Evolutionary conservation across 2,329 filamentous ascomycete species (phyloP), one percentile per base, ranked within the genome.

Genomic region (Venturiaceae sp.): DNA sequence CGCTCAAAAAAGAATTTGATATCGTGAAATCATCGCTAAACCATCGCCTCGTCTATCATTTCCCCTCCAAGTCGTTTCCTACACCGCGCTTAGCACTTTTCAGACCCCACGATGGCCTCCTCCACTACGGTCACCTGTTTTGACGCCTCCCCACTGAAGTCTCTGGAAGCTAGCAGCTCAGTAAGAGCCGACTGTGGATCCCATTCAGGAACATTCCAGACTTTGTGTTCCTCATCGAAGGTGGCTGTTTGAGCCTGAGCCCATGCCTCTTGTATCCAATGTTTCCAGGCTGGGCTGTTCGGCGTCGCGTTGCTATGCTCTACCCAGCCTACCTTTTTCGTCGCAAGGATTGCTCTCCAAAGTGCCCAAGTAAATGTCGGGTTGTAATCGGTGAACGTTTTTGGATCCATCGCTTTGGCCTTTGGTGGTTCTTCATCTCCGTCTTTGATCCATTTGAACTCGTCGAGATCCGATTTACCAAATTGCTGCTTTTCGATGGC

Each of bases 301-400:
- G 75, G 75, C 3, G 72, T 74, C 5, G 73, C 71, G 8, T 70
- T 66, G n/a, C 69, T 71, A 44, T 66, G 64, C 21, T 63, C 63
- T 3, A 77, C 72, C 77, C 77, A 80, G 2, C 68, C 66, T 0
- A 65, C 72, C 19, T 66, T 69, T 54, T 77, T 74, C 3, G 74
- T 75, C 13, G 78, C 68, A 0, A 76, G 68, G 30, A 80, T 77
- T 0, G 73, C 72, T 62, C 75, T 77, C 74, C 75, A 79, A 0
- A 80, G 65, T 1, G 77, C 77, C 57, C 75, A 67, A 0, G 77
- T 80, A 62, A 77, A 79, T 0, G 66, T 69, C 0, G 64, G 32
- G 53, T 70, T 73, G 1, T 64, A 46, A 33, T 56, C 54, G 37
- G 37, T 30, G 23, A 32, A 39, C 2, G n/a, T 30, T 39, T 46